Percentiles rank a stretch among this genome's conserved stretches.
Evolutionary conservation across 768 basidiomycete genomes (phyloP).

Genomic region (Lactifluus subvellereus): DNA sequence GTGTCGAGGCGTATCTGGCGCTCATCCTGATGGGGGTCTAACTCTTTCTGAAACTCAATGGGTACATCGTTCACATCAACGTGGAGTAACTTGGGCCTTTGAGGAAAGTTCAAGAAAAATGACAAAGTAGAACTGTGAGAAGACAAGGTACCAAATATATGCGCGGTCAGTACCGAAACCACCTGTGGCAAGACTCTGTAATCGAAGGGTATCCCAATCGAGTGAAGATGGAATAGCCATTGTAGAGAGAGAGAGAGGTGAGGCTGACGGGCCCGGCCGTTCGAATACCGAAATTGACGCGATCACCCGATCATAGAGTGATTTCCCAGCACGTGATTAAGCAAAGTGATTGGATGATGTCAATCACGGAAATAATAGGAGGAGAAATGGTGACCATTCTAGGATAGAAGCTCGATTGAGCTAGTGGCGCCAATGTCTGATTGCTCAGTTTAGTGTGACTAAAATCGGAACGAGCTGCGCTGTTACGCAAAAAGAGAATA

Average conservation of each 20-base stretch:
- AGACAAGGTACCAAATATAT: conserved; percentile 45
- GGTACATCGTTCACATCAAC: conserved; percentile 23
- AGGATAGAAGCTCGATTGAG: background rate
- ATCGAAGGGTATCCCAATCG: conserved; percentile 45
- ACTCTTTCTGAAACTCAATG: background rate
- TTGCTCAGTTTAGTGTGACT: background rate
- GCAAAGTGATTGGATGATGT: too few relatives aligned
- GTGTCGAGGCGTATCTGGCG: conserved; percentile 86
- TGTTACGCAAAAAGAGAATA: too few relatives aligned
- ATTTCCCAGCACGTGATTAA: conserved; percentile 13
- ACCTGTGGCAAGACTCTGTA: conserved; percentile 47
- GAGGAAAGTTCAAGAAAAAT: conserved; percentile 27
- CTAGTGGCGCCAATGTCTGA: too few relatives aligned
- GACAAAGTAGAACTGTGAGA: conserved; percentile 11
- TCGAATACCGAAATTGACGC: background rate
- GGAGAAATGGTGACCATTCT: background rate
- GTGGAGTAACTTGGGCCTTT: conserved; percentile 38
- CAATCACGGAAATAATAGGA: background rate
- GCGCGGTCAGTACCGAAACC: conserved; percentile 57
- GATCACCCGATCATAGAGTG: background rate
- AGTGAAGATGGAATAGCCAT: conserved; percentile 5
- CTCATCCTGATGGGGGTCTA: conserved; percentile 61
- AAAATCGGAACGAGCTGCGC: too few relatives aligned
- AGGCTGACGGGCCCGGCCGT: background rate
- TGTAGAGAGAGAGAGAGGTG: background rate